Evolutionary conservation across 208 protist species (phyloP).

Genomic region (Wallacemonas collosoma): DNA sequence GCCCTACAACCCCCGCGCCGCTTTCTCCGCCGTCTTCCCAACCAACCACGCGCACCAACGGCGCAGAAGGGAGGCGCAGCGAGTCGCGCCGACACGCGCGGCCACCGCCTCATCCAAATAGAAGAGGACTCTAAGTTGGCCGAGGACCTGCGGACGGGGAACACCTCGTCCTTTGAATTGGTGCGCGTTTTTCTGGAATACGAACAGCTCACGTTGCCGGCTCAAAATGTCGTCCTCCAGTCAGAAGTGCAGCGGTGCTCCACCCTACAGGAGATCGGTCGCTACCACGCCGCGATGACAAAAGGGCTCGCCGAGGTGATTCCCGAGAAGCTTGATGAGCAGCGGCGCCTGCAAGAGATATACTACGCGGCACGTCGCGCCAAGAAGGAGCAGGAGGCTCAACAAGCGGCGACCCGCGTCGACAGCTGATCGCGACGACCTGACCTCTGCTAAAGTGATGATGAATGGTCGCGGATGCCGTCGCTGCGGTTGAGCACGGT

Average conservation of each 20-base stretch:
- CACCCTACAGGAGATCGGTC: conserved; percentile 39
- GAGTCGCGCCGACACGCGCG: not conserved
- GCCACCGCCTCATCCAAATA: conserved; percentile 5
- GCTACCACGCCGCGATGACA: conserved; percentile 38
- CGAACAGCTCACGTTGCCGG: conserved; percentile 32
- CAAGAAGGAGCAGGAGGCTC: conserved; percentile 21
- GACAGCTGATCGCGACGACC: too few species aligned
- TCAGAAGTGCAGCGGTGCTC: conserved; percentile 30
- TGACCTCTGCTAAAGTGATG: too few species aligned
- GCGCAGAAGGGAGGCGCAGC: conserved; percentile 15
- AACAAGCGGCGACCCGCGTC: conserved; percentile 13
- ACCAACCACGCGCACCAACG: not conserved
- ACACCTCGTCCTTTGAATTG: conserved; percentile 27
- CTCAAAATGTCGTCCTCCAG: conserved; percentile 39
- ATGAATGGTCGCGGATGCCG: too few species aligned
- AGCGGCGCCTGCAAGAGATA: conserved; percentile 39
- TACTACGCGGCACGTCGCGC: conserved; percentile 24
- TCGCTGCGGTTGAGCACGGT: too few species aligned
- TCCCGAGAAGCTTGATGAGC: conserved; percentile 25
- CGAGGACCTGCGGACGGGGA: not conserved
- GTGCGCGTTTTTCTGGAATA: conserved; percentile 58
- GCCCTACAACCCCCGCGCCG: conserved; percentile 71
- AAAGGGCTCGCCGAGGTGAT: conserved; percentile 17
- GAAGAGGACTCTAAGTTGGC: conserved; percentile 17
- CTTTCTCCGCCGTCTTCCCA: conserved; percentile 27